Evolutionary conservation across 352 stramenopile genomes (phyloP).

Genomic region (Saprolegnia diclina): DNA sequence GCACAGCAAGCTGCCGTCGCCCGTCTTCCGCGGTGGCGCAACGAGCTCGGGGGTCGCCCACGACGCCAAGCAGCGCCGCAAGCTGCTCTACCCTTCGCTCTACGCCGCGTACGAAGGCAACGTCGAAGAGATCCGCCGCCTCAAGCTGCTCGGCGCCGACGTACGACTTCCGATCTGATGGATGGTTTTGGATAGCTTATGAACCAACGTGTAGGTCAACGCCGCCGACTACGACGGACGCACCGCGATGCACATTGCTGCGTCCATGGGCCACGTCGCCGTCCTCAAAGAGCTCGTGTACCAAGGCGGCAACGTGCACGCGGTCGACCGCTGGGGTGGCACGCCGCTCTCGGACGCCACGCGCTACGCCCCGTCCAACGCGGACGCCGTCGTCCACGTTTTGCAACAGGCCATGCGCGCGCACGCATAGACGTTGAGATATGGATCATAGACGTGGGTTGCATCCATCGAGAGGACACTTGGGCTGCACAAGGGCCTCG

Average conservation of each 20-base stretch:
- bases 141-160: slow-evolving; percentile 6
- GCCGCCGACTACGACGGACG: slow-evolving; percentile 46
- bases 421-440: too few relatives aligned
- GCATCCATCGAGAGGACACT: too few relatives aligned
- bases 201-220: not conserved
- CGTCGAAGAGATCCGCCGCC: slow-evolving; percentile 17
- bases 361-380: slow-evolving; percentile 31
- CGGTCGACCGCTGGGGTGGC: slow-evolving; percentile 57
- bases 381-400: not conserved
- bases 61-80: not conserved
- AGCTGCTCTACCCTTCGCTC: slow-evolving; percentile 3
- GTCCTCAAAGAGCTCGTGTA: slow-evolving; percentile 31
- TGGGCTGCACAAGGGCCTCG: too few relatives aligned
- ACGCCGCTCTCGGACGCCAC: slow-evolving; percentile 61
- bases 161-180: too few relatives aligned
- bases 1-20: slow-evolving; percentile 7
- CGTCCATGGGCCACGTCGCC: slow-evolving; percentile 55
- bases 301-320: slow-evolving; percentile 43
- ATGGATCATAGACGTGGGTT: too few relatives aligned
- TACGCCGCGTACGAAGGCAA: slow-evolving; percentile 25
- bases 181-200: too few relatives aligned
- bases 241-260: slow-evolving; percentile 63
- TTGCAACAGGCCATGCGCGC: not conserved
- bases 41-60: not conserved
- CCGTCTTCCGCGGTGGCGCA: not conserved